Evolutionary conservation across 2,329 filamentous ascomycete genomes (phyloP).

Genomic region (Colletotrichum tabaci): DNA sequence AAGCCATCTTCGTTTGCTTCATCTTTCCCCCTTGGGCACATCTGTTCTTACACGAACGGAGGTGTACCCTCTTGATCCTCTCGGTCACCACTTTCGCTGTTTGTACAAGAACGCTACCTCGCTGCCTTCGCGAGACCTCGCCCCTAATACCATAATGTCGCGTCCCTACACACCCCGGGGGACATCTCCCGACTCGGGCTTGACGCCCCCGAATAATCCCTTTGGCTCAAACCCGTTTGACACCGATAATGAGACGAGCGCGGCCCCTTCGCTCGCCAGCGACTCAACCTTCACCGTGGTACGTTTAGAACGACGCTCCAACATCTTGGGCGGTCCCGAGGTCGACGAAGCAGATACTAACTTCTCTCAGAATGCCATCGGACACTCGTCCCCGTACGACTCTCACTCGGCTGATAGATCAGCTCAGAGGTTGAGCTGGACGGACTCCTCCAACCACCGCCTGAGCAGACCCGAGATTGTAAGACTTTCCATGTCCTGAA

Average conservation of each 20-base stretch:
- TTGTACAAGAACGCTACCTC: background rate
- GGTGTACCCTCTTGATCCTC: background rate
- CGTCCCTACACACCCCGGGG: conserved; percentile 28
- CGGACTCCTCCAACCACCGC: conserved; percentile 29
- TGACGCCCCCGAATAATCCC: conserved; percentile 38
- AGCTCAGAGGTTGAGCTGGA: conserved; percentile 34
- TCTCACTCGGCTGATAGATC: conserved; percentile 1
- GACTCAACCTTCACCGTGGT: conserved; percentile 44
- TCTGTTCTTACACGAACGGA: background rate
- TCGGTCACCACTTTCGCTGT: background rate
- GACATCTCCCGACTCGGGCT: conserved; percentile 26
- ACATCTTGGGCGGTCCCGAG: background rate
- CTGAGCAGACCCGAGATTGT: conserved; percentile 42
- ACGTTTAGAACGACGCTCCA: background rate
- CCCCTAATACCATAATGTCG: conserved; percentile 36
- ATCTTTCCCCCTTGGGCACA: background rate
- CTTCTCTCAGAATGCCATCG: conserved; percentile 32
- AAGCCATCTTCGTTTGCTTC: conserved; percentile 4
- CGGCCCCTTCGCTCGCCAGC: conserved; percentile 39
- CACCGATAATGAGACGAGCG: conserved; percentile 42
- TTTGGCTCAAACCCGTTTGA: conserved; percentile 43
- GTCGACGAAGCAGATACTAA: background rate
- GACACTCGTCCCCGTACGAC: conserved; percentile 10
- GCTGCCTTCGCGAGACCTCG: background rate
- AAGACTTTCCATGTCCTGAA: background rate